Percentiles rank a stretch among this genome's conserved stretches.
Evolutionary conservation across 2,329 filamentous ascomycete species (phyloP).

Genomic region (Diaporthe australafricana): DNA sequence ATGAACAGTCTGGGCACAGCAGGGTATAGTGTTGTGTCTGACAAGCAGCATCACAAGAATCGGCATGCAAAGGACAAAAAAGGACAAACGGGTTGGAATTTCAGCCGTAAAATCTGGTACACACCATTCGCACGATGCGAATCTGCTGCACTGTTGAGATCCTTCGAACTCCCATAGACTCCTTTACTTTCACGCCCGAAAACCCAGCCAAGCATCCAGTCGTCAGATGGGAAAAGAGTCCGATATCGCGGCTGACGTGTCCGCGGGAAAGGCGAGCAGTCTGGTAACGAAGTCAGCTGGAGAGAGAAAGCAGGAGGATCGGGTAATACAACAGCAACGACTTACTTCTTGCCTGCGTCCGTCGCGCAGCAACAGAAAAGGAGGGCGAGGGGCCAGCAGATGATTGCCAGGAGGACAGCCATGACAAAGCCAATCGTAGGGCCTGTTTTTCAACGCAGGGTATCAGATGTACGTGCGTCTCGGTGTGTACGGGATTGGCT

Average conservation of each 20-base stretch:
- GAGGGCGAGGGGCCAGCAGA: conserved; percentile 35
- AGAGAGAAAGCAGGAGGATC: neutral
- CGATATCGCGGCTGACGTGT: conserved; percentile 33
- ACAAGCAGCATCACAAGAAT: no score
- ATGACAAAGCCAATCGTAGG: conserved; percentile 34
- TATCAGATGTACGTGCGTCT: neutral
- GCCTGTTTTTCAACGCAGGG: no score
- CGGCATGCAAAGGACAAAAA: no score
- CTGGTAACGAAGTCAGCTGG: neutral
- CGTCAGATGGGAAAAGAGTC: conserved; percentile 34
- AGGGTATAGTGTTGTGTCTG: no score
- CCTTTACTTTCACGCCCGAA: neutral
- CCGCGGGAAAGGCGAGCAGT: conserved; percentile 30
- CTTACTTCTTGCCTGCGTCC: conserved; percentile 34
- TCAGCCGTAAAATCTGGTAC: neutral
- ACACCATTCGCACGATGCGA: neutral
- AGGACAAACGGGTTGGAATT: no score
- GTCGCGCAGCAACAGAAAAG: conserved; percentile 34
- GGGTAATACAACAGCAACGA: neutral
- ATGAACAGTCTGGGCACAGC: no score
- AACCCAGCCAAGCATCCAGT: neutral
- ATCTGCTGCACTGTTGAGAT: neutral
- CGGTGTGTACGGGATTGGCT: neutral
- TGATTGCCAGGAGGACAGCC: conserved; percentile 32
- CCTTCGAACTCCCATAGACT: neutral